A percentile compares a stretch with the other conserved stretches of the same genome.
These are phyloP conservation scores for Geotrichum macrosporum DNA, from an alignment of 1,139 yeast genomes.

Conservation along the genomic window DNA sequence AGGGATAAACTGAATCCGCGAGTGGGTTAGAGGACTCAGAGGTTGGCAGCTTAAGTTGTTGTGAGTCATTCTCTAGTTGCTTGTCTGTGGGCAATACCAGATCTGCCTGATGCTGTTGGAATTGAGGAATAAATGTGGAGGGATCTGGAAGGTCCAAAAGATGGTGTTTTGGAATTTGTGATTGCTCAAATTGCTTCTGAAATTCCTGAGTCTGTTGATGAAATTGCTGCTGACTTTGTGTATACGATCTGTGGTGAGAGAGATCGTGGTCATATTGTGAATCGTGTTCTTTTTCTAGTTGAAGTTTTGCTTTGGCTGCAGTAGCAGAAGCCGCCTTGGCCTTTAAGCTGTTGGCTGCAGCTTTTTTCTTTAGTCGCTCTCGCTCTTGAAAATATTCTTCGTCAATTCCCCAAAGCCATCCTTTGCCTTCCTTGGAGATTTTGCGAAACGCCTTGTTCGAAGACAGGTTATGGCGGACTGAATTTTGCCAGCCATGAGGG, in stretches of 20 bases:
- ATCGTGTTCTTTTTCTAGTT: slow-evolving; percentile 9
- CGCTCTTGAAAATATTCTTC: slow-evolving; percentile 76
- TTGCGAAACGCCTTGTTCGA: slow-evolving; percentile 79
- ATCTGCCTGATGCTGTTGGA: slow-evolving; percentile 3
- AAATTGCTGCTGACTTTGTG: not conserved
- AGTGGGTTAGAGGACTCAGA: no score
- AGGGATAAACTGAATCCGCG: not conserved
- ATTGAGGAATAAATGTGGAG: slow-evolving; percentile 7
- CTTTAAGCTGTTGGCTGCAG: slow-evolving; percentile 27
- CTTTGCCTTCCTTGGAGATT: slow-evolving; percentile 74
- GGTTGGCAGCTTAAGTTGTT: no score
- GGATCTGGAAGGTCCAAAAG: slow-evolving; percentile 9
- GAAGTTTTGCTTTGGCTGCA: slow-evolving; percentile 26
- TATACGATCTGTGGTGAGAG: slow-evolving; percentile 6
- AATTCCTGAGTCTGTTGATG: not conserved
- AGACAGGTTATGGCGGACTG: slow-evolving; percentile 83
- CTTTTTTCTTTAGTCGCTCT: slow-evolving; percentile 65
- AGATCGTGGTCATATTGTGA: slow-evolving; percentile 6
- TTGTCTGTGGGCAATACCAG: no score
- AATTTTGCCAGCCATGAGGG: slow-evolving; percentile 96
- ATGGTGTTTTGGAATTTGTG: not conserved
- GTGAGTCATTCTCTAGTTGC: no score
- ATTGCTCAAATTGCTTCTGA: slow-evolving; percentile 1
- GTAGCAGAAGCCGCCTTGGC: slow-evolving; percentile 35
- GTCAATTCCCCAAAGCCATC: slow-evolving; percentile 92